These are phyloP conservation scores for Lagenidium giganteum DNA, from an alignment of 352 stramenopile species.

Conservation along the genomic window DNA sequence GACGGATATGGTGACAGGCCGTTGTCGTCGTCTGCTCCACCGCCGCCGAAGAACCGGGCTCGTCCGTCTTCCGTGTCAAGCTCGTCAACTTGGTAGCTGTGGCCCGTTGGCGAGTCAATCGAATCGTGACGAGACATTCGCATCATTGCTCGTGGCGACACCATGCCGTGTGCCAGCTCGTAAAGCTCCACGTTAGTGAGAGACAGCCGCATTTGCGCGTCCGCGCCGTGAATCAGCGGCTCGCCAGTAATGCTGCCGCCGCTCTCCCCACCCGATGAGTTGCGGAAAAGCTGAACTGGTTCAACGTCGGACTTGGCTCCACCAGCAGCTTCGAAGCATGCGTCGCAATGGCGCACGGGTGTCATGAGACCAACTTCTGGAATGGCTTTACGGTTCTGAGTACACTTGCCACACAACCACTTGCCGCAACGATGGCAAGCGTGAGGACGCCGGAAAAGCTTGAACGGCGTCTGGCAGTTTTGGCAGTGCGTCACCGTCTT, in stretches of 20 bases:
- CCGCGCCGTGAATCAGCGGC: conserved; percentile 10
- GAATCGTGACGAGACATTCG: conserved; percentile 60
- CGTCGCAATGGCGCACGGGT: conserved; percentile 72
- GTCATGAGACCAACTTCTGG: conserved; percentile 73
- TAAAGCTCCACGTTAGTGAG: conserved; percentile 76
- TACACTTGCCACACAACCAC: conserved; percentile 84
- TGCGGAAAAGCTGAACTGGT: conserved; percentile 61
- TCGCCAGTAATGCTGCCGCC: background rate
- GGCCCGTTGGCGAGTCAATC: conserved; percentile 70
- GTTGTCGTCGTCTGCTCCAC: too few relatives aligned
- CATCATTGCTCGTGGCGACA: conserved; percentile 65
- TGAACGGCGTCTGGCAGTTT: conserved; percentile 72
- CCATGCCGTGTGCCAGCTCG: conserved; percentile 70
- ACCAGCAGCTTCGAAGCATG: conserved; percentile 68
- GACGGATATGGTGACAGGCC: too few relatives aligned
- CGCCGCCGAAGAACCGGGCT: too few relatives aligned
- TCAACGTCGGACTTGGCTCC: conserved; percentile 59
- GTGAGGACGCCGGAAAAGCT: conserved; percentile 78
- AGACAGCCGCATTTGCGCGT: conserved; percentile 19
- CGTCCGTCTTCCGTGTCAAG: too few relatives aligned
- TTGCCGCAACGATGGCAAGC: conserved; percentile 83
- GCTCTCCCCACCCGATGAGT: background rate
- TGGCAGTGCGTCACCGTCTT: conserved; percentile 79
- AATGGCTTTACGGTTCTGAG: conserved; percentile 73
- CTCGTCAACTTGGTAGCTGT: conserved; percentile 30